A percentile compares a stretch with the other conserved stretches of the same genome.
These are phyloP conservation scores for Arthroderma uncinatum DNA, from an alignment of 2,329 filamentous ascomycete species.

Conservation along the genomic window DNA sequence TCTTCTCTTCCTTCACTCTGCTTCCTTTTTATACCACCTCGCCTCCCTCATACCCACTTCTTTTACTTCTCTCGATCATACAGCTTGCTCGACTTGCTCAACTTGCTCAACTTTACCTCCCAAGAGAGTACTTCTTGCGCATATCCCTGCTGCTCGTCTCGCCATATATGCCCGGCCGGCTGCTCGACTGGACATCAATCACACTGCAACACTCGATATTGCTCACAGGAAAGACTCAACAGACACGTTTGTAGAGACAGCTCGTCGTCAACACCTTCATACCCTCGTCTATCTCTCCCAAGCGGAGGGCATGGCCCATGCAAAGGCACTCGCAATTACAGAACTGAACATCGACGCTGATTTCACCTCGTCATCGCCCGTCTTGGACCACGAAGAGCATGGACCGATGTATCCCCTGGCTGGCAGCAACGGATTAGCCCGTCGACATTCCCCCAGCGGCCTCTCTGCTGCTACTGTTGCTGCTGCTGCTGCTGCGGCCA, in stretches of 20 bases:
- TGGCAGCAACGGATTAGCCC: not conserved
- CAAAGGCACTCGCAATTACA: slow-evolving; percentile 9
- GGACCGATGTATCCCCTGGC: not conserved
- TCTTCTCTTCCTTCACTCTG: not conserved
- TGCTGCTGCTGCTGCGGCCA: not conserved
- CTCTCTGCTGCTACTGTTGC: not conserved
- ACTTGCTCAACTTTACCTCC: not conserved
- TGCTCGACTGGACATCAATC: not conserved
- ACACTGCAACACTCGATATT: not conserved
- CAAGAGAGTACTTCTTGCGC: no score
- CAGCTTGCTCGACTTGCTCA: not conserved
- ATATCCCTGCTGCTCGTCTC: no score
- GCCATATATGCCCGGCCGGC: not conserved
- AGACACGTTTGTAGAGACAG: no score
- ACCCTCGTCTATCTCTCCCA: slow-evolving; percentile 2
- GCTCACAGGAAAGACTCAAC: no score
- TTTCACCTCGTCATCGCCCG: slow-evolving; percentile 1
- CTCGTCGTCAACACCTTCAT: no score
- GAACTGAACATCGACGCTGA: slow-evolving; percentile 8
- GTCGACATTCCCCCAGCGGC: not conserved
- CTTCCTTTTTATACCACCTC: not conserved
- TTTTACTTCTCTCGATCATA: not conserved
- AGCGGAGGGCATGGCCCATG: slow-evolving; percentile 13
- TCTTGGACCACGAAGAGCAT: slow-evolving; percentile 1
- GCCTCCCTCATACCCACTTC: not conserved